phyloP scores from a whole-genome alignment of 176 grass and related monocot genomes.

The Lolium rigidum region DNA sequence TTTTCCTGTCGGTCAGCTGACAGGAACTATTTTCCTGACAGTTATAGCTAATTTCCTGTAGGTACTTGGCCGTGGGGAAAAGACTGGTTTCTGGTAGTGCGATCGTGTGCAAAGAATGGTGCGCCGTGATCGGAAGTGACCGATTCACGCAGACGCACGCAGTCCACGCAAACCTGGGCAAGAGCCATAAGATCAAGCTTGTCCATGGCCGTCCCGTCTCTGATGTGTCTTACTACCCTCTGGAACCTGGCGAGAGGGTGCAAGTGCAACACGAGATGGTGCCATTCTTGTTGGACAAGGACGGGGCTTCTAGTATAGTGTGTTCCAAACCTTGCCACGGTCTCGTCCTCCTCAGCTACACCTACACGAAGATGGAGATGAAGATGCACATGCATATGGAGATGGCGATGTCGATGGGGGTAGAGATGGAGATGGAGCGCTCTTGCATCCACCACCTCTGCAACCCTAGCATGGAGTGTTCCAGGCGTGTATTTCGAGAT shows the following conservation, averaged over 20 bases:
- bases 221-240: not conserved
- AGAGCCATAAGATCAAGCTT: not conserved
- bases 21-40: too few species aligned
- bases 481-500: not conserved
- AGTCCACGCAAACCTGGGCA: not conserved
- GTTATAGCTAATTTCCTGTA: too few species aligned
- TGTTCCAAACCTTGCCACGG: slow-evolving; percentile 37
- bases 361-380: too few species aligned
- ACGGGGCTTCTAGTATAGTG: not conserved
- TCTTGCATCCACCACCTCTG: not conserved
- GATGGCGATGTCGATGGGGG: too few species aligned
- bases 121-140: not conserved
- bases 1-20: too few species aligned
- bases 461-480: slow-evolving; percentile 1
- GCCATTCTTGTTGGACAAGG: not conserved
- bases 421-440: too few species aligned
- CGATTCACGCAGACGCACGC: not conserved
- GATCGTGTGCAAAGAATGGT: slow-evolving; percentile 13
- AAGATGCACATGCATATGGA: too few species aligned
- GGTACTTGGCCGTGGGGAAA: too few species aligned
- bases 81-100: too few species aligned
- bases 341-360: not conserved
- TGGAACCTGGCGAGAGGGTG: not conserved
- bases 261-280: not conserved
- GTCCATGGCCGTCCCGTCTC: too few species aligned